A percentile compares a stretch with the other conserved stretches of the same genome.
phyloP scores from a whole-genome alignment of 495 filamentous ascomycete genomes.

The Mycothermus thermophilus region DNA sequence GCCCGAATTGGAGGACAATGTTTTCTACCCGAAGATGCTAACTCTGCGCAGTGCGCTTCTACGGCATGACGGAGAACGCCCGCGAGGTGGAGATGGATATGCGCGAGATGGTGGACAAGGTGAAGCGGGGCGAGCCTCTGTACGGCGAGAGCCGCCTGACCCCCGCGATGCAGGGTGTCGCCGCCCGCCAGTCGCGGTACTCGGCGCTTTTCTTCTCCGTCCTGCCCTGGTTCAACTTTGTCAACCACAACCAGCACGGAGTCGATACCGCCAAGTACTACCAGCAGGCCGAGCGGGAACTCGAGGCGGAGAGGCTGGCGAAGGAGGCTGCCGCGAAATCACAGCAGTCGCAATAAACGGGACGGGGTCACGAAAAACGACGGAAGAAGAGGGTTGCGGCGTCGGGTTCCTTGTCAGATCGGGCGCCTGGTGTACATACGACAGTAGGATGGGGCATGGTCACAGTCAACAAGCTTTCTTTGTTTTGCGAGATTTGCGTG shows the following conservation, averaged over 20 bases:
- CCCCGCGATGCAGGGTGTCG: slow-evolving; percentile 85
- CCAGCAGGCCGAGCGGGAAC: slow-evolving; percentile 81
- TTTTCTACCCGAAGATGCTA: no score
- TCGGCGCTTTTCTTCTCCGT: slow-evolving; percentile 66
- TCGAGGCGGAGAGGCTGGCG: slow-evolving; percentile 56
- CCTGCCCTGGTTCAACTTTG: slow-evolving; percentile 92
- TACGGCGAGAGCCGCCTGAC: slow-evolving; percentile 69
- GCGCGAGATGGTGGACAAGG: slow-evolving; percentile 91
- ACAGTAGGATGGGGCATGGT: slow-evolving; percentile 8
- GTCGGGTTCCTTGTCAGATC: slow-evolving; percentile 7
- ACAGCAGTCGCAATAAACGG: background rate
- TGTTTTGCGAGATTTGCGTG: slow-evolving; percentile 5
- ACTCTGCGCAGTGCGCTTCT: slow-evolving; percentile 58
- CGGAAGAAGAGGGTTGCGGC: background rate
- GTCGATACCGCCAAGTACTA: slow-evolving; percentile 99
- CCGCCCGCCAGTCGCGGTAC: slow-evolving; percentile 84
- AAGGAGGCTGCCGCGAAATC: no score
- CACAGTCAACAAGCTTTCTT: slow-evolving; percentile 10
- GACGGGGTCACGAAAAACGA: background rate
- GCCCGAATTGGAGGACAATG: no score
- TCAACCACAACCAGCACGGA: slow-evolving; percentile 94
- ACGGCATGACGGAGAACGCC: slow-evolving; percentile 81
- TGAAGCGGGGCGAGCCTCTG: slow-evolving; percentile 81
- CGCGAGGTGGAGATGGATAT: slow-evolving; percentile 93
- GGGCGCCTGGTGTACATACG: slow-evolving; percentile 18